A percentile compares a stretch with the other conserved stretches of the same genome.
Evolutionary conservation across 257 asterid genomes (phyloP).

Genomic region (Solanum infundibuliforme): DNA sequence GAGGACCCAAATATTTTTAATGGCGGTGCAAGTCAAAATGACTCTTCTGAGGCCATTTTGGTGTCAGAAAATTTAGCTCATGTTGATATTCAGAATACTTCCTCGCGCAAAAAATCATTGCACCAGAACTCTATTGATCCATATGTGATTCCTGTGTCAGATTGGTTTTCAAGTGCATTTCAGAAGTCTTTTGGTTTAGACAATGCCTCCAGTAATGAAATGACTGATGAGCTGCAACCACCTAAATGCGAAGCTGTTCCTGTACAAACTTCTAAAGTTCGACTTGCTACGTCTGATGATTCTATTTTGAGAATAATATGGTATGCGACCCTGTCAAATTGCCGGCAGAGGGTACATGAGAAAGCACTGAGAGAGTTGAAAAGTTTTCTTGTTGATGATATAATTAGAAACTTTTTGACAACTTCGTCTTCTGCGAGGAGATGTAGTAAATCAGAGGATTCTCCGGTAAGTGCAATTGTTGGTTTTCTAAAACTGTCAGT

Average conservation of each 20-base stretch:
- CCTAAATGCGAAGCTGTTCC: conserved; percentile 29
- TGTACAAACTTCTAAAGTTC: conserved; percentile 20
- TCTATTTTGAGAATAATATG: conserved; percentile 25
- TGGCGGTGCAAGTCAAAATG: conserved; percentile 20
- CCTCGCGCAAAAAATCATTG: conserved; percentile 15
- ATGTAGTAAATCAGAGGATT: conserved; percentile 11
- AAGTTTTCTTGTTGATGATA: conserved; percentile 31
- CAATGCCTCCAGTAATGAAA: conserved; percentile 20
- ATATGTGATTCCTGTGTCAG: conserved; percentile 14
- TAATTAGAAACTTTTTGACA: conserved; percentile 23
- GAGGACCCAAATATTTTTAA: conserved; percentile 11
- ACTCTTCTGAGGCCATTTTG: conserved; percentile 13
- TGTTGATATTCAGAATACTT: conserved; percentile 16
- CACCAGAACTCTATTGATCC: conserved; percentile 10
- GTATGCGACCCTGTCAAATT: conserved; percentile 47
- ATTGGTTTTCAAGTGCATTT: conserved; percentile 30
- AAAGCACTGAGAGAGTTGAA: conserved; percentile 46
- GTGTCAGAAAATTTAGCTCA: conserved; percentile 18
- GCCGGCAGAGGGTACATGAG: conserved; percentile 54
- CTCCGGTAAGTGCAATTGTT: conserved; percentile 26
- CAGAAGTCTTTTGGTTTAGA: conserved; percentile 36
- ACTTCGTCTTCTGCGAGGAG: conserved; percentile 19
- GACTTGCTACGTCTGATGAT: conserved; percentile 23
- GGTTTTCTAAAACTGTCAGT: background rate
- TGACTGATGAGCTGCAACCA: conserved; percentile 53